Base-by-base conservation (phyloP, 352 stramenopile genomes). In the Lagenidium giganteum region DNA sequence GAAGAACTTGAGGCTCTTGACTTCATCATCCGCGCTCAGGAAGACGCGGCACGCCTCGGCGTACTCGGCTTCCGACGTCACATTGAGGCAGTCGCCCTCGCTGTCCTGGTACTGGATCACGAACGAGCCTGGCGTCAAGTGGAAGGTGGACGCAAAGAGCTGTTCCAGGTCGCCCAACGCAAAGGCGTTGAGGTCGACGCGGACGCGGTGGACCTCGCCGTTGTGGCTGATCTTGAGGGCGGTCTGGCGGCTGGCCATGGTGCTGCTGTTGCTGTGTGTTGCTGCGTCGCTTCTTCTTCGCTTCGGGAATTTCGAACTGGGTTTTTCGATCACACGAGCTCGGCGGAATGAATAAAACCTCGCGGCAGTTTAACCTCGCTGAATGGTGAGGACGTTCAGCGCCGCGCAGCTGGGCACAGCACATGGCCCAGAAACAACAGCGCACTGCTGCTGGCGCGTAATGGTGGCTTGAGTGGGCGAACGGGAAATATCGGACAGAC, bases 211-310 rank as follows among this genome's bases (percentile, higher is more conserved):
- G 46, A 90, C 82, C 40, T 90, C 78, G 5, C 78, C 78, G 39
- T 82, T 84, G 60, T 67, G 81, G 14, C 64, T 70, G 54, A 90
- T 80, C 67, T 90, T 90, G 42, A 90, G 65, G 36, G 72, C 59
- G 16, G 65, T 65, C 42, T 74, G 58, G 42, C 66, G 62, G 29
- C 50, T 40, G 57, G 64, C 56, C 36, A 42, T 43, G 5, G 2
- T 45, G 30, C 6, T 30, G 18, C 33, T 14, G n/a, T n/a, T n/a
- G n/a, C n/a, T n/a, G n/a, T n/a, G n/a, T n/a, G n/a, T n/a, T n/a
- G n/a, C n/a, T n/a, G n/a, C n/a, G n/a, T n/a, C n/a, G n/a, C n/a
- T n/a, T n/a, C n/a, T n/a, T n/a, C n/a, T n/a, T n/a, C n/a, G n/a
- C n/a, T n/a, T n/a, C n/a, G n/a, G n/a, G n/a, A n/a, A n/a, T n/a